These are phyloP conservation scores for Calonectria henricotiae DNA, from an alignment of 2,329 filamentous ascomycete species.

Conservation along the genomic window DNA sequence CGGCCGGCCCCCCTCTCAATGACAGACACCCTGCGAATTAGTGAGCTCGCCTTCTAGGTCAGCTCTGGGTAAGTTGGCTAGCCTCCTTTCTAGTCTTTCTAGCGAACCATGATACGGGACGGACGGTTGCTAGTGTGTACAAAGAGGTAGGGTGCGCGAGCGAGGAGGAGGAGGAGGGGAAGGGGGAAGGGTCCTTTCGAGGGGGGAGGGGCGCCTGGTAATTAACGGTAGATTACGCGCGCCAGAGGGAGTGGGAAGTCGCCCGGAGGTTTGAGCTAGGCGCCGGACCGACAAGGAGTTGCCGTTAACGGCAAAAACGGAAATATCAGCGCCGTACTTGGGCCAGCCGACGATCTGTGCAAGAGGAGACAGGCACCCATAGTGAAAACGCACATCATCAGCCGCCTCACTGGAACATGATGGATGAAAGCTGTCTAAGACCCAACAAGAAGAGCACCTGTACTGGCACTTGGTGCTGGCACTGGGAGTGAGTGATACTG, in stretches of 20 bases:
- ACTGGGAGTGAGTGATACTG: not conserved
- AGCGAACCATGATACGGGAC: constrained; percentile 21
- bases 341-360: not conserved
- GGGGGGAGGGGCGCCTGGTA: constrained; percentile 10
- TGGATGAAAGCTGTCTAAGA: not conserved
- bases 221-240: constrained; percentile 33
- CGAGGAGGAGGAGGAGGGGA: not conserved
- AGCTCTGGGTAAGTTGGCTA: constrained; percentile 3
- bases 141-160: not conserved
- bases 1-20: not conserved
- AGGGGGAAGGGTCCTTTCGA: too few relatives aligned
- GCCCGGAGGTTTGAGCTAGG: constrained; percentile 11
- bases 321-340: constrained; percentile 17
- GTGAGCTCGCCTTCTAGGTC: not conserved
- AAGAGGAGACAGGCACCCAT: not conserved
- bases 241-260: constrained; percentile 17
- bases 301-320: constrained; percentile 4
- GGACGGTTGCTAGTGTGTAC: constrained; percentile 8
- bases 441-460: not conserved
- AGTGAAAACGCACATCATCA: not conserved
- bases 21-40: constrained; percentile 1
- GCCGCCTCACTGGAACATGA: not conserved
- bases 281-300: constrained; percentile 20
- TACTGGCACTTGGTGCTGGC: not conserved
- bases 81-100: constrained; percentile 14